These are phyloP conservation scores for Russula ochroleuca DNA, from an alignment of 768 basidiomycete genomes.

Conservation along the genomic window DNA sequence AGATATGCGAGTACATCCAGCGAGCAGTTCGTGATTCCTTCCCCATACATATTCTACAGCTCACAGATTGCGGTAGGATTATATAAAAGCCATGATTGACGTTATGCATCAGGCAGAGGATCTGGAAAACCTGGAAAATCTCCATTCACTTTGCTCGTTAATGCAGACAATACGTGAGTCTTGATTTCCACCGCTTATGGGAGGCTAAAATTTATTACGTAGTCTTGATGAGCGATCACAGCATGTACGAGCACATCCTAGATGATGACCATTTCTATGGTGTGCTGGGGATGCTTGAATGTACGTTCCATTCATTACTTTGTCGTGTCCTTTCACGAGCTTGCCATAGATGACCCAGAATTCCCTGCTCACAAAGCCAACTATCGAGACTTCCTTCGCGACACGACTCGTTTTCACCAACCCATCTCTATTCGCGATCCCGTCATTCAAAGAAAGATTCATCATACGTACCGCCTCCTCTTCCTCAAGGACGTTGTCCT, in stretches of 20 bases:
- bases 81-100: slow-evolving; percentile 80
- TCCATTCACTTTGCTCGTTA: slow-evolving; percentile 86
- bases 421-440: slow-evolving; percentile 80
- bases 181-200: neutral
- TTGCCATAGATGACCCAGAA: slow-evolving; percentile 81
- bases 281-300: slow-evolving; percentile 95
- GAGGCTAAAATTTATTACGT: slow-evolving; percentile 11
- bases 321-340: slow-evolving; percentile 16
- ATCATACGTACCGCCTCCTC: slow-evolving; percentile 94
- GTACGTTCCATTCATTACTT: slow-evolving; percentile 45
- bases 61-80: slow-evolving; percentile 52
- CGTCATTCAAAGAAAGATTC: slow-evolving; percentile 78
- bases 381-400: slow-evolving; percentile 88
- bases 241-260: slow-evolving; percentile 90
- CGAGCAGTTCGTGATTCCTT: slow-evolving; percentile 55
- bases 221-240: slow-evolving; percentile 96
- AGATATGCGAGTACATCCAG: slow-evolving; percentile 86
- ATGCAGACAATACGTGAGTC: slow-evolving; percentile 91
- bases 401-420: slow-evolving; percentile 81
- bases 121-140: slow-evolving; percentile 81
- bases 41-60: slow-evolving; percentile 3
- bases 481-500: slow-evolving; percentile 99
- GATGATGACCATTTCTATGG: slow-evolving; percentile 90
- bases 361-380: slow-evolving; percentile 96
- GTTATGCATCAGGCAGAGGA: slow-evolving; percentile 90